Percentiles rank a stretch among this genome's conserved stretches.
Evolutionary conservation across 2,329 filamentous ascomycete species (phyloP).

Genomic region (Daldinia sp.): DNA sequence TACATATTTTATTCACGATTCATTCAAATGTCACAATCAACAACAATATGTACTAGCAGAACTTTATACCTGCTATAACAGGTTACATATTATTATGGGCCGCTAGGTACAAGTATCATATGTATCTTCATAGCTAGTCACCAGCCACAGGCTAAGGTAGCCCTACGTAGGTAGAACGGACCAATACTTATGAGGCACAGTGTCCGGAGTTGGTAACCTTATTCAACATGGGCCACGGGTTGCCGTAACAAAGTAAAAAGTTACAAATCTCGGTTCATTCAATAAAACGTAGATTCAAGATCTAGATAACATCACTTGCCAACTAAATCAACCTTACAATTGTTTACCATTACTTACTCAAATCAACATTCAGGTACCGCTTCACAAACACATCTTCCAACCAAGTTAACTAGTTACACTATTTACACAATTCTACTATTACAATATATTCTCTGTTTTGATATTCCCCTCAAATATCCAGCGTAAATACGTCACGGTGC

Average conservation of each 20-base stretch:
- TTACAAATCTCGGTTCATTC: conserved; percentile 4
- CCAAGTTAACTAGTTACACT: neutral
- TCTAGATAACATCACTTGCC: neutral
- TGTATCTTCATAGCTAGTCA: neutral
- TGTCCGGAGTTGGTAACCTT: conserved; percentile 25
- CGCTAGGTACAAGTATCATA: neutral
- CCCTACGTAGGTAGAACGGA: neutral
- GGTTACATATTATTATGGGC: no score
- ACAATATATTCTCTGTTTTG: neutral
- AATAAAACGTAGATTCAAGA: neutral
- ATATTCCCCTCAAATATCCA: neutral
- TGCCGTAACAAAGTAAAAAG: neutral
- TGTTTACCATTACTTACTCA: neutral
- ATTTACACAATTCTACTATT: neutral
- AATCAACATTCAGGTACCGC: neutral
- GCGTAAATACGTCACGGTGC: conserved; percentile 36
- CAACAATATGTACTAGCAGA: no score
- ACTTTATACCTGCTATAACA: no score
- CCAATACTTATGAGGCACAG: conserved; percentile 4
- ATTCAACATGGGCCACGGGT: conserved; percentile 11
- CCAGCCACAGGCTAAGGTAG: conserved; percentile 11
- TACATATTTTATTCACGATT: no score
- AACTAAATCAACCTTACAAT: neutral
- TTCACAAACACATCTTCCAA: neutral
- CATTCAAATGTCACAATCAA: no score